Evolutionary conservation across 208 protist genomes (phyloP).

Genomic region (Trypanosomatidae sp.): DNA sequence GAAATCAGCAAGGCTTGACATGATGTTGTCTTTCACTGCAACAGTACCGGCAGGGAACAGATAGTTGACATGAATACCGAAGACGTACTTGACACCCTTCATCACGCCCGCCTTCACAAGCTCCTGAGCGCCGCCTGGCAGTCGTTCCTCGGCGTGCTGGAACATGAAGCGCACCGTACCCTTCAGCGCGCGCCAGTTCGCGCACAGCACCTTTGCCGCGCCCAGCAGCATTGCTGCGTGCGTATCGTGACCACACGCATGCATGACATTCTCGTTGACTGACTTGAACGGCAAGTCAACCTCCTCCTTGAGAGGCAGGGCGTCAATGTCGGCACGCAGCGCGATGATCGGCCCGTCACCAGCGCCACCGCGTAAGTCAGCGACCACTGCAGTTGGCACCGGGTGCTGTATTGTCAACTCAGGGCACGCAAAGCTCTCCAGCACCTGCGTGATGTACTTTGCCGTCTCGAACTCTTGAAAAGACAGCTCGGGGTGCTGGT

Average conservation of each 20-base stretch:
- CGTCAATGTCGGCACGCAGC: constrained; percentile 45
- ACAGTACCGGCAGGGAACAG: constrained; percentile 6
- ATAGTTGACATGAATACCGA: constrained; percentile 29
- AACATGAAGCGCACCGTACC: constrained; percentile 63
- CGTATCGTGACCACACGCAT: constrained; percentile 45
- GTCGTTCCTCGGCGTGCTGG: constrained; percentile 44
- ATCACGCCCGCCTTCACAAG: constrained; percentile 25
- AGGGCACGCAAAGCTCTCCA: constrained; percentile 13
- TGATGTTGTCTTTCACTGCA: constrained; percentile 30
- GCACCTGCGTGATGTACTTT: constrained; percentile 26
- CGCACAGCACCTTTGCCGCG: constrained; percentile 30
- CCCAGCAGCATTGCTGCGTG: constrained; percentile 43
- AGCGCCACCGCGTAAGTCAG: constrained; percentile 25
- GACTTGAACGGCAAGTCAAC: constrained; percentile 27
- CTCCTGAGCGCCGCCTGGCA: constrained; percentile 27
- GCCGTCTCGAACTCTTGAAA: constrained; percentile 30
- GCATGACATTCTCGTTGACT: constrained; percentile 25
- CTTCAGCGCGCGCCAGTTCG: constrained; percentile 19
- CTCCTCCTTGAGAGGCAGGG: constrained; percentile 37
- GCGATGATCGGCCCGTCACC: constrained; percentile 20
- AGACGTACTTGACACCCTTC: constrained; percentile 33
- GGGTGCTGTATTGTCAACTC: constrained; percentile 17
- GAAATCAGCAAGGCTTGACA: constrained; percentile 17
- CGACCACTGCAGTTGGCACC: constrained; percentile 17
- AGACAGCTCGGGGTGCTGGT: constrained; percentile 25